These are phyloP conservation scores for Claviceps africana DNA, from an alignment of 2,329 filamentous ascomycete genomes.

Conservation along the genomic window DNA sequence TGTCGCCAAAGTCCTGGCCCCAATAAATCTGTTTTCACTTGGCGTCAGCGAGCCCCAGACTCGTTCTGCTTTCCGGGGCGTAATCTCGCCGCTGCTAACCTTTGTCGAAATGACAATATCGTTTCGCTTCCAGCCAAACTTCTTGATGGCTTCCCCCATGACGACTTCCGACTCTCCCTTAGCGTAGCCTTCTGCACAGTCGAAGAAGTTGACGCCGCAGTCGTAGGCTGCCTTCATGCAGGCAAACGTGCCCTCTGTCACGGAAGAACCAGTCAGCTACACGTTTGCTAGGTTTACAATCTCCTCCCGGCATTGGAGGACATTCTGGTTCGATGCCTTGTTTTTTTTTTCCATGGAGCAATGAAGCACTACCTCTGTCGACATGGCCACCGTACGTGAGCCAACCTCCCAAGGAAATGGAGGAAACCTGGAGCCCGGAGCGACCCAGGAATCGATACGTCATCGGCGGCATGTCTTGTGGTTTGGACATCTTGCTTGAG, in stretches of 20 bases:
- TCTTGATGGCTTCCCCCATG: conserved; percentile 46
- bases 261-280: not conserved
- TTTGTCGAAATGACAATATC: conserved; percentile 50
- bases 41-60: not conserved
- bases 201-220: conserved; percentile 48
- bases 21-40: conserved; percentile 43
- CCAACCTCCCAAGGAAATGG: conserved; percentile 58
- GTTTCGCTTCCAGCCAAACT: conserved; percentile 46
- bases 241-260: conserved; percentile 30
- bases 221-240: conserved; percentile 50
- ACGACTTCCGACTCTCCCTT: conserved; percentile 48
- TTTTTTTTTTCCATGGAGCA: too few relatives aligned
- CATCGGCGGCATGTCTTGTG: conserved; percentile 39
- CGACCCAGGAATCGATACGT: conserved; percentile 58
- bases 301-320: not conserved
- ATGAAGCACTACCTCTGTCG: conserved; percentile 37
- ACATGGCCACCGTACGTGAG: conserved; percentile 65
- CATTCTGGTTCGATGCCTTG: not conserved
- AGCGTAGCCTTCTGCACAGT: conserved; percentile 44
- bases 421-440: conserved; percentile 60
- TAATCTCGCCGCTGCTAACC: conserved; percentile 22
- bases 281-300: too few relatives aligned
- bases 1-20: conserved; percentile 45
- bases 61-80: not conserved
- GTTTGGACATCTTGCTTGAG: conserved; percentile 22